Evolutionary conservation across 805 yeast genomes (phyloP).

Genomic region (Hanseniaspora valbyensis): DNA sequence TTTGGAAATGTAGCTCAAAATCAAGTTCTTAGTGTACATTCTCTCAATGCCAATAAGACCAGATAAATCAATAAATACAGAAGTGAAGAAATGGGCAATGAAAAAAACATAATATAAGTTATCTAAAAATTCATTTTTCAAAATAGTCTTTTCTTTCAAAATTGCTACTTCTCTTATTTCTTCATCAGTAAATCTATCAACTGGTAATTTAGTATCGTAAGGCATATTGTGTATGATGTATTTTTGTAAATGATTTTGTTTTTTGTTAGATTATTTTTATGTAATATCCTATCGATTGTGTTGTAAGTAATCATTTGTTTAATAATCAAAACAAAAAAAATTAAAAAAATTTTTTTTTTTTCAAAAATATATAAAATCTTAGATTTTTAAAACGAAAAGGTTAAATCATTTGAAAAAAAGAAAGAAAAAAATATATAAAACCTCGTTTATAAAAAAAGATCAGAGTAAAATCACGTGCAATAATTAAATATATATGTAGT

Average conservation of each 20-base stretch:
- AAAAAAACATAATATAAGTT: slow-evolving; percentile 42
- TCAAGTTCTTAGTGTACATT: slow-evolving; percentile 38
- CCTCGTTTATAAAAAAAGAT: too few relatives aligned
- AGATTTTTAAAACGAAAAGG: too few relatives aligned
- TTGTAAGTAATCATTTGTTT: too few relatives aligned
- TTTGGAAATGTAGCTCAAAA: slow-evolving; percentile 46
- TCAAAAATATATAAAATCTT: too few relatives aligned
- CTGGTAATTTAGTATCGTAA: background rate
- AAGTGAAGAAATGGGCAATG: slow-evolving; percentile 61
- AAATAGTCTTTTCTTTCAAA: slow-evolving; percentile 5
- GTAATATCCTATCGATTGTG: too few relatives aligned
- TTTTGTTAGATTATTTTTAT: too few relatives aligned
- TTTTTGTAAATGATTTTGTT: background rate
- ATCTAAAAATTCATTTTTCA: slow-evolving; percentile 24
- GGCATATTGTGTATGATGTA: background rate
- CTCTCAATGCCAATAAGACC: slow-evolving; percentile 50
- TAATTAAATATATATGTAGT: too few relatives aligned
- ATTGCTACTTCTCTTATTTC: slow-evolving; percentile 6
- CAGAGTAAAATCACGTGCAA: too few relatives aligned
- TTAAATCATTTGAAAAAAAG: too few relatives aligned
- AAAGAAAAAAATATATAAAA: too few relatives aligned
- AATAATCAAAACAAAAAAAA: too few relatives aligned
- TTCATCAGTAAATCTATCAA: slow-evolving; percentile 7
- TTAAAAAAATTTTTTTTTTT: too few relatives aligned
- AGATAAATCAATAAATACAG: slow-evolving; percentile 63